Conservation (phyloP, 1,284 basidiomycete species). For the Coriolopsis trogii region DNA sequence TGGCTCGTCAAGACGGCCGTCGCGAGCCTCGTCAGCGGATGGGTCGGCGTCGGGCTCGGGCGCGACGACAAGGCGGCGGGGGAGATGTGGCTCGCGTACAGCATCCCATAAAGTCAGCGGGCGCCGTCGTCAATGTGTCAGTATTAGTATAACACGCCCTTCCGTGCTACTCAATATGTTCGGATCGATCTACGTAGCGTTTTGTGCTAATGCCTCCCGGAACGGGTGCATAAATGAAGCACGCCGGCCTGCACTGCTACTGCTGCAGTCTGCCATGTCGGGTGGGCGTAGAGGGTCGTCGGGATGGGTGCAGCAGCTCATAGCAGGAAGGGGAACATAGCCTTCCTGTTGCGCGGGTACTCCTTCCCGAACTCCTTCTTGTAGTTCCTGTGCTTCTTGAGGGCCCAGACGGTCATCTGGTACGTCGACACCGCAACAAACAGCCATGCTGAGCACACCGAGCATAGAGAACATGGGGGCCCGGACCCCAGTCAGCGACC, state of each 20-base stretch:
- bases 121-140: slow-evolving; percentile 18
- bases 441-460: slow-evolving; percentile 69
- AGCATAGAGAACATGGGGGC: slow-evolving; percentile 1
- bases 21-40: slow-evolving; percentile 60
- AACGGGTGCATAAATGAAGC: no score
- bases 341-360: slow-evolving; percentile 78
- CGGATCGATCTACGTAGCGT: no score
- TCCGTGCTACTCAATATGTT: no score
- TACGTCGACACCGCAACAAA: slow-evolving; percentile 72
- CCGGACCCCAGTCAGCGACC: slow-evolving; percentile 1
- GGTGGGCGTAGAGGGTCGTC: no score
- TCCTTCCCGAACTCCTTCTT: slow-evolving; percentile 92
- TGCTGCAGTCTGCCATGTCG: no score
- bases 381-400: slow-evolving; percentile 91
- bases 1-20: slow-evolving; percentile 76
- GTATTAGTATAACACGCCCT: background rate
- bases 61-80: slow-evolving; percentile 48
- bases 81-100: slow-evolving; percentile 76
- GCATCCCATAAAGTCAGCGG: slow-evolving; percentile 61
- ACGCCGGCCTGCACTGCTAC: no score
- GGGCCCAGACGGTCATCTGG: slow-evolving; percentile 89
- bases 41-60: slow-evolving; percentile 61
- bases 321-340: slow-evolving; percentile 79
- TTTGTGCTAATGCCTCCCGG: no score
- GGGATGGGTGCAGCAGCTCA: slow-evolving; percentile 34